Evolutionary conservation across 805 yeast species (phyloP), one percentile per base, ranked within the genome.

Genomic region (Schwanniomyces polymorphus): DNA sequence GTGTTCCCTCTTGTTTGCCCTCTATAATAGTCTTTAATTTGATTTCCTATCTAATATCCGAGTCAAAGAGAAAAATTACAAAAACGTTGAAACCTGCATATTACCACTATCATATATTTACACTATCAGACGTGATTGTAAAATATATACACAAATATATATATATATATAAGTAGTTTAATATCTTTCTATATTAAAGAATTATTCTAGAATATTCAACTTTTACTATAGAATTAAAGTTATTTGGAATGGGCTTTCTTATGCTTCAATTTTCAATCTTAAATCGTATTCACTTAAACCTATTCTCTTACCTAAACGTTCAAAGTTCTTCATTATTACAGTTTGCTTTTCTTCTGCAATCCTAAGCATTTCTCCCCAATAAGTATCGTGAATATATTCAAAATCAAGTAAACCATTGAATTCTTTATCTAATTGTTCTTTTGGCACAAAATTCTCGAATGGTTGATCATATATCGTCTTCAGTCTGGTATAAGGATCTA

Each of bases 401-500:
- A 81, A 81, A 51, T 79, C 80, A 43, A 72, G 62, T 34, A 76
- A 70, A 2, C 78, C 79, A 47, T 76, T 73, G 56, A 81, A 80
- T 39, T 71, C 70, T 41, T 73, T 70, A 45, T 78, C 82, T 41
- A 81, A 62, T 55, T 81, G 84, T 42, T 77, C 70, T 40, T 67
- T 64, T 8, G 84, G 85, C 3, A 81, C 80, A 46, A 73, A 78
- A 46, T 78, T 72, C 42, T 72, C 80, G 52, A 80, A 80, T 1
- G 84, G 83, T 52, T 79, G 81, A 53, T 80, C 85, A 53, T 79
- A 80, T 10, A 78, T 70, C 6, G 82, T 75, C 60, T 81, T 81
- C 65, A 76, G 78, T 48, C 82, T 71, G 1, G 86, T 80, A 49
- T 75, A 74, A 7, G 84, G 84, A 56, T 81, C 86, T 44, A 81